A percentile compares a stretch with the other conserved stretches of the same genome.
Conservation (phyloP, 169 alveolate genomes). For the Blepharisma undulans region DNA sequence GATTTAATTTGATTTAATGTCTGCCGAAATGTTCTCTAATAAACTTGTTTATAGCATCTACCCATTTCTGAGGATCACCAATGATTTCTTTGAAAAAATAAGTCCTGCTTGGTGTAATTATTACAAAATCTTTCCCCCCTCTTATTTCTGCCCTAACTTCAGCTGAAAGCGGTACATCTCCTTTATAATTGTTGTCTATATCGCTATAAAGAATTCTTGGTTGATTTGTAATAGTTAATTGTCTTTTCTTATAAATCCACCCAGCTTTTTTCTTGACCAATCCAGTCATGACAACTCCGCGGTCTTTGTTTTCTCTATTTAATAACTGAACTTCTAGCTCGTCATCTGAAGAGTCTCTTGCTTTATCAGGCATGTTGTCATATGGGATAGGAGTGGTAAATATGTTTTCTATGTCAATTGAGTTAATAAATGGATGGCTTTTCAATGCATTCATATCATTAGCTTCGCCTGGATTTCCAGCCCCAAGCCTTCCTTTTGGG, state of each 20-base stretch:
- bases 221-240: conserved; percentile 7
- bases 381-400: conserved; percentile 43
- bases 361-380: conserved; percentile 24
- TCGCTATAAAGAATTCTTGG: conserved; percentile 33
- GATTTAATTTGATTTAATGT: not conserved
- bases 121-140: conserved; percentile 5
- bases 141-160: conserved; percentile 27
- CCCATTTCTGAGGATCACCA: conserved; percentile 31
- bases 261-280: conserved; percentile 28
- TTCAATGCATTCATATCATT: conserved; percentile 45
- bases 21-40: conserved; percentile 1
- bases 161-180: not conserved
- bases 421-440: conserved; percentile 66
- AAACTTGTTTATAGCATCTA: conserved; percentile 31
- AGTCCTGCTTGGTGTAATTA: conserved; percentile 8
- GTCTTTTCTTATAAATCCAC: conserved; percentile 32
- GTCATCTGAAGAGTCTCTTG: conserved; percentile 16
- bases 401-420: conserved; percentile 45
- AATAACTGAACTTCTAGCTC: conserved; percentile 9
- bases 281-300: conserved; percentile 1
- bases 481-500: conserved; percentile 69
- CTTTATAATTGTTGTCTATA: not conserved
- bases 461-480: conserved; percentile 43
- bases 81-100: conserved; percentile 21
- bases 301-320: not conserved